Percentiles rank a stretch among this genome's conserved stretches.
phyloP scores from a whole-genome alignment of 169 alveolate genomes.

The Pseudocohnilembus persalinus region DNA sequence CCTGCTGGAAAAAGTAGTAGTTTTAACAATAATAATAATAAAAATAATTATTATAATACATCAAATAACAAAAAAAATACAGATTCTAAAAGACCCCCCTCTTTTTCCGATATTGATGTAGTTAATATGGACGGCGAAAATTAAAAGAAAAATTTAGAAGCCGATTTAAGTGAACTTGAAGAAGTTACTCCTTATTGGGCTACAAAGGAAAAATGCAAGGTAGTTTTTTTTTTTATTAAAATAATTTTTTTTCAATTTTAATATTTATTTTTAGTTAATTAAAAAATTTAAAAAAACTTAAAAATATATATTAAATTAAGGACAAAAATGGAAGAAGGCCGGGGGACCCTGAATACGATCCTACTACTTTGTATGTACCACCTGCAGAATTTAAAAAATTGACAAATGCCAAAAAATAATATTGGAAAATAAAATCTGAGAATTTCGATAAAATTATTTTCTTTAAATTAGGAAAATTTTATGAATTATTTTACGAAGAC shows the following conservation, averaged over 20 bases:
- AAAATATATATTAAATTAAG: no score
- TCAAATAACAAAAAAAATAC: no score
- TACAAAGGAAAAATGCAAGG: conserved; percentile 2
- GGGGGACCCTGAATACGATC: conserved; percentile 90
- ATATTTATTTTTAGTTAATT: neutral
- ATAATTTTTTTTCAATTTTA: no score
- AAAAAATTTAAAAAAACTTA: no score
- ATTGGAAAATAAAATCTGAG: conserved; percentile 95
- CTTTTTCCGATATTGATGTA: neutral
- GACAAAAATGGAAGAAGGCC: conserved; percentile 90
- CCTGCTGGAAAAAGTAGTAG: no score
- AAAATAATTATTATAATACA: no score
- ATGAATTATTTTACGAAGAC: conserved; percentile 89
- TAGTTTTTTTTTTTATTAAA: no score
- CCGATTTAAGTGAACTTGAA: conserved; percentile 20
- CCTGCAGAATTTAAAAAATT: conserved; percentile 84
- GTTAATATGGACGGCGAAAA: neutral
- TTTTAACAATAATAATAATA: no score
- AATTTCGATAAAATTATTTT: conserved; percentile 96
- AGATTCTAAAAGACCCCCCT: no score
- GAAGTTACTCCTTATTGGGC: conserved; percentile 49
- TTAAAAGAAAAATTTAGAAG: neutral
- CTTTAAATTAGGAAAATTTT: conserved; percentile 95
- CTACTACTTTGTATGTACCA: conserved; percentile 95
- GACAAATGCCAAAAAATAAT: conserved; percentile 98